Evolutionary conservation across 192 early-diverging fungal species (phyloP), one percentile per base, ranked within the genome.

Genomic region (Lobulomyces angularis): DNA sequence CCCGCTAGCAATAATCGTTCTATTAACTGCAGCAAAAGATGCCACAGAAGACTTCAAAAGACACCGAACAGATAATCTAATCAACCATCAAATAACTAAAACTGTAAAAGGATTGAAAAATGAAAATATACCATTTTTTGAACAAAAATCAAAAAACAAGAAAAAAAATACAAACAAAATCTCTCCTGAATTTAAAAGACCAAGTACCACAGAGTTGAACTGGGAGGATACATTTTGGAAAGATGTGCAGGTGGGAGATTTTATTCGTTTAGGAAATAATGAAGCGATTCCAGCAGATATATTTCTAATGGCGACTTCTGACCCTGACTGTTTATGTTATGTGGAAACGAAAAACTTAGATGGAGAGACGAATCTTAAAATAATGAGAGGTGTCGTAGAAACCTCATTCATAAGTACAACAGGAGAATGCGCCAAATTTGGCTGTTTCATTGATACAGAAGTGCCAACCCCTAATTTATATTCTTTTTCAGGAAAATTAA

Each of bases 271-370:
- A 37, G 67, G 75, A 25, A 81, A 87, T 27, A 72, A 94, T 48
- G 84, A 92, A 22, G 44, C 79, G 8, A 79, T 96, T 28, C 94
- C 94, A 0, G 94, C 88, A 1, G 94, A 98, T 62, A 50, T 96
- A 20, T 59, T 94, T 14, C 72, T 95, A 54, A 66, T 98, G 5
- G 69, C 77, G 4, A 79, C 88, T 9, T 85, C 81, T 18, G 94
- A 90, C 36, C 61, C 71, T 2, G 86, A 90, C 45, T 77, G 79
- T 32, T 53, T 83, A 0, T 91, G 87, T 43, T 95, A 84, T 58
- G 71, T 93, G n/a, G 94, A 98, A 59, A 98, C 94, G 0, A 93
- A 98, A 48, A 91, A 94, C 51, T 69, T 98, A 27, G 94, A 98
- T 45, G 94, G 94, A 43, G 94, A 98, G 54, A 98, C 94, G 5